Base-by-base conservation (phyloP, 2,329 filamentous ascomycete species). In the Trichoderma afroharzianum region DNA sequence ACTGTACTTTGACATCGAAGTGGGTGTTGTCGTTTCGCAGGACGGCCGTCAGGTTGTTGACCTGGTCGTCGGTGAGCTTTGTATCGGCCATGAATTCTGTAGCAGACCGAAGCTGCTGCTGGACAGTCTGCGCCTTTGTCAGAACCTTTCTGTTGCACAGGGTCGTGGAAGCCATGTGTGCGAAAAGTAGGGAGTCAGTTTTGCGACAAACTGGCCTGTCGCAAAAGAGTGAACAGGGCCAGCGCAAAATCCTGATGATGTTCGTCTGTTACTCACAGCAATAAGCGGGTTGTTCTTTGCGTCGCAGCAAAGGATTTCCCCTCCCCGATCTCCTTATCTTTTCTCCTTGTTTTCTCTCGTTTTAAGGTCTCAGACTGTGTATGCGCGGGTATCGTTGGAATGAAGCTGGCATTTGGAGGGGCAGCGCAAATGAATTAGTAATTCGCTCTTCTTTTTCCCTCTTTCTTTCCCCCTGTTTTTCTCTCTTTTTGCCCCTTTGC, bases 1-100 rank as follows among this genome's bases (percentile, higher is more conserved):
- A 87, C 74, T 89, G 85, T 74, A 94, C 87, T 79, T 94, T 94
- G 66, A 86, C 82, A 77, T 95, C 92, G 76, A 93, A 85, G 63
- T 89, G 86, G 47, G 62, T 86, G 76, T 93, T 92, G 76, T 93
- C 92, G 76, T 88, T 87, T 80, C 83, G 84, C 69, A 90, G 81
- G 73, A 88, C 81, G 59, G 82, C 81, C 74, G 85, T 77, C 74
- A 90, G 82, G 82, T 87, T 84, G 68, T 83, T 81, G 80, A 88
- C 87, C 83, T 88, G 87, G 79, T 87, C 82, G 75, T 89, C 88
- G 72, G 85, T 86, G 78, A 90, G 84, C 79, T 84, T 88, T 70
- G 71, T 76, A 76, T 89, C 88, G 76, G 85, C 85, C 87, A 89
- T 85, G 78, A 66, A 73, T 71, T n/a, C 50, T 50, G 43, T 43